Evolutionary conservation across 2,329 filamentous ascomycete species (phyloP).

Genomic region (Boeremia exigua): DNA sequence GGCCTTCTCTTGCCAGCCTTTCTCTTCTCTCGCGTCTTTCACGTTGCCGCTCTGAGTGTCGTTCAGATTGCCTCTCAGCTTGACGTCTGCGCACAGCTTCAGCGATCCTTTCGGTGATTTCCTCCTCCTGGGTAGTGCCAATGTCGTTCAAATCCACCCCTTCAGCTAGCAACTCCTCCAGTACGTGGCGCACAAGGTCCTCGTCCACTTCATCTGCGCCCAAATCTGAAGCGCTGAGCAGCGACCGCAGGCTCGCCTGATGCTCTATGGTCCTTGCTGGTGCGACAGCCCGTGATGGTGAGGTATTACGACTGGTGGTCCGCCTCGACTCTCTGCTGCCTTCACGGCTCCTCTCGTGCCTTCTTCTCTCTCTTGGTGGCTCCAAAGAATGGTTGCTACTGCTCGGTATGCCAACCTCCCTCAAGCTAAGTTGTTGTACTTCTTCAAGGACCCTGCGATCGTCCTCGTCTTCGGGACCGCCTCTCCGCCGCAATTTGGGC

Average conservation of each 20-base stretch:
- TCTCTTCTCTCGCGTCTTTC: conserved; percentile 44
- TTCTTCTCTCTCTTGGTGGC: conserved; percentile 38
- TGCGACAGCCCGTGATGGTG: conserved; percentile 29
- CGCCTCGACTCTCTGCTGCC: conserved; percentile 41
- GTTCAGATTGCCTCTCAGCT: conserved; percentile 65
- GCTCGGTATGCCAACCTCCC: conserved; percentile 64
- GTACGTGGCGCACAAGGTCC: conserved; percentile 87
- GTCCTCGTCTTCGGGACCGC: conserved; percentile 65
- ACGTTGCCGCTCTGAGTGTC: conserved; percentile 63
- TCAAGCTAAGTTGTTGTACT: conserved; percentile 75
- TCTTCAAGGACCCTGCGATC: conserved; percentile 74
- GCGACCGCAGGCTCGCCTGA: conserved; percentile 83
- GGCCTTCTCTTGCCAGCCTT: conserved; percentile 49
- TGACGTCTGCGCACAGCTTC: conserved; percentile 84
- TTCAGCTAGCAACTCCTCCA: conserved; percentile 85
- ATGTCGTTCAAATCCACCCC: conserved; percentile 89
- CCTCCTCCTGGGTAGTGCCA: conserved; percentile 82
- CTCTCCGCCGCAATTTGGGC: conserved; percentile 61
- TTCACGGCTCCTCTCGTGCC: conserved; percentile 49
- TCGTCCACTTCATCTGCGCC: conserved; percentile 81
- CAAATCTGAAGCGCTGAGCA: conserved; percentile 80
- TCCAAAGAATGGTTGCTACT: conserved; percentile 50
- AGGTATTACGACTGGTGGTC: conserved; percentile 35
- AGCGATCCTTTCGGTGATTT: conserved; percentile 87
- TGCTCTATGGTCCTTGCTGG: conserved; percentile 74